Conservation (phyloP, 129 eudicot species). For the Artemisia argyi region DNA sequence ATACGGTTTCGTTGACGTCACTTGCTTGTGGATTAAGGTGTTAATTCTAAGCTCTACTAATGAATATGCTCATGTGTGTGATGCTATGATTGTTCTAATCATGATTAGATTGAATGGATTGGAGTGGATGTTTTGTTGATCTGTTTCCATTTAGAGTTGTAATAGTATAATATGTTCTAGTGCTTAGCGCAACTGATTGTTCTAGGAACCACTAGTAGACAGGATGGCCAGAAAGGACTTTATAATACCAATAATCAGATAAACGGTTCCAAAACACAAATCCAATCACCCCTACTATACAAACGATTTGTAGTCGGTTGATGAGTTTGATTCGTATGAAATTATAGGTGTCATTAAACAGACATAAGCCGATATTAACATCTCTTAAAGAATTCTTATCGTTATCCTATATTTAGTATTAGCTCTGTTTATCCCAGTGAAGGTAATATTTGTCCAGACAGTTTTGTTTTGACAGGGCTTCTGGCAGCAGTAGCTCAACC, state of each 20-base stretch:
- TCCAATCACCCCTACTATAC: neutral
- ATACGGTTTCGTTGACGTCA: constrained; percentile 81
- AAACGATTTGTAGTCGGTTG: neutral
- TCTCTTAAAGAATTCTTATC: neutral
- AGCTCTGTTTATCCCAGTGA: constrained; percentile 1
- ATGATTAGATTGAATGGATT: neutral
- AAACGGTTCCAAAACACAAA: neutral
- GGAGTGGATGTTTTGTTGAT: neutral
- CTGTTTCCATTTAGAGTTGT: neutral
- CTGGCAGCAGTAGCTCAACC: constrained; percentile 75
- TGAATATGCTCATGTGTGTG: constrained; percentile 14
- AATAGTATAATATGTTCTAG: neutral
- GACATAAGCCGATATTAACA: neutral
- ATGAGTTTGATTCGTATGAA: constrained; percentile 1
- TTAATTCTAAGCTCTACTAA: constrained; percentile 13
- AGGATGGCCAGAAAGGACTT: neutral
- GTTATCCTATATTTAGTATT: neutral
- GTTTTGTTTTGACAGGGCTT: constrained; percentile 98
- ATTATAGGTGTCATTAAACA: neutral
- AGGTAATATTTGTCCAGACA: constrained; percentile 76
- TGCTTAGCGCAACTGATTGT: neutral
- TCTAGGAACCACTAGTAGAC: neutral
- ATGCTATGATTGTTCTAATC: constrained; percentile 11
- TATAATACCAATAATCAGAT: neutral
- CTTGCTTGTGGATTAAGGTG: constrained; percentile 96